phyloP scores from a whole-genome alignment of 2,329 filamentous ascomycete genomes.

The Polytolypa hystricis region DNA sequence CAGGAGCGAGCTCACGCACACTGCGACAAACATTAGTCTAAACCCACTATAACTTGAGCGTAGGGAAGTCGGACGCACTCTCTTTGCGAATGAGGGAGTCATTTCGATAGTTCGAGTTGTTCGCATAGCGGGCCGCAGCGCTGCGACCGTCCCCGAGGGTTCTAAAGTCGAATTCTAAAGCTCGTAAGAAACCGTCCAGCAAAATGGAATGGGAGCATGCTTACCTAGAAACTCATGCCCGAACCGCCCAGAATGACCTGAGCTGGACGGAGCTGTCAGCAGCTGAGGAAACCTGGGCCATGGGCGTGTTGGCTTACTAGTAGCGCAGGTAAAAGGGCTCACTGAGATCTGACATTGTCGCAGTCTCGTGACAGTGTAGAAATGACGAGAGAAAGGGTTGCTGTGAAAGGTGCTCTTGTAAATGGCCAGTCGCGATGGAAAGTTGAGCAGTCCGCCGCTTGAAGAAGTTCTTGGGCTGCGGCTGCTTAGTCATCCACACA shows the following conservation, averaged over 20 bases:
- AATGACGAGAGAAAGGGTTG: no score
- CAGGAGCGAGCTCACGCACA: constrained; percentile 88
- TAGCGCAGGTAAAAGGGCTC: constrained; percentile 94
- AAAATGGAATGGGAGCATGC: constrained; percentile 13
- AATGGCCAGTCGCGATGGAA: no score
- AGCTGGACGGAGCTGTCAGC: constrained; percentile 49
- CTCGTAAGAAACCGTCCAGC: constrained; percentile 15
- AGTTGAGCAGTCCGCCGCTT: no score
- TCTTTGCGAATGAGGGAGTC: constrained; percentile 98
- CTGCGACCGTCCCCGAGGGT: constrained; percentile 86
- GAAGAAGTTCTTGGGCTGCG: constrained; percentile 14
- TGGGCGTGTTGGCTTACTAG: constrained; percentile 55
- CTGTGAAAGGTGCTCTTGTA: no score
- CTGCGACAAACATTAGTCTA: constrained; percentile 36
- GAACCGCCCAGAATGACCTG: constrained; percentile 92
- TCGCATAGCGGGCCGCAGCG: constrained; percentile 90
- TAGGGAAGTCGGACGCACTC: constrained; percentile 54
- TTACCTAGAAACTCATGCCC: constrained; percentile 94
- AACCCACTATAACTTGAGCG: no score
- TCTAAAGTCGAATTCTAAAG: constrained; percentile 85
- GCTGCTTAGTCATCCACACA: constrained; percentile 37
- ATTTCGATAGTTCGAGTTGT: constrained; percentile 99
- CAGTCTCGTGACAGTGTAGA: no score
- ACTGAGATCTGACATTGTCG: no score
- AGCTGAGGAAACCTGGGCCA: constrained; percentile 29